Conservation (phyloP, 2,329 filamentous ascomycete species). For the Fusarium marasasianum region DNA sequence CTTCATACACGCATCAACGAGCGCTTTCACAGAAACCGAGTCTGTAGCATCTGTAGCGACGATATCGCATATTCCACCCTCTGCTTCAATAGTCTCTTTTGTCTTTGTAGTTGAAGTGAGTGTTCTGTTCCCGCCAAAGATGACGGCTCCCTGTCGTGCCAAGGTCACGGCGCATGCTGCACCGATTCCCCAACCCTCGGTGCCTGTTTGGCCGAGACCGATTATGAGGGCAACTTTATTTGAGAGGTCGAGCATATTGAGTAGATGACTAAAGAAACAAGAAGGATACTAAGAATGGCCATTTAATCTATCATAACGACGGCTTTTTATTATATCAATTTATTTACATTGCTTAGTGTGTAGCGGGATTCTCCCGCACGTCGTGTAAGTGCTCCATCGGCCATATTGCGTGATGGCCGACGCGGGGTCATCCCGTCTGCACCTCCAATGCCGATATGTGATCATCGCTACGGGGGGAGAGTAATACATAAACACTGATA, state of each 20-base stretch:
- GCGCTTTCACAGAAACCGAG: slow-evolving; percentile 58
- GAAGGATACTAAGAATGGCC: rapidly evolving
- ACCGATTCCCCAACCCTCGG: slow-evolving; percentile 61
- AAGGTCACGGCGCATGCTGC: slow-evolving; percentile 59
- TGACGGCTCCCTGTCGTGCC: slow-evolving; percentile 57
- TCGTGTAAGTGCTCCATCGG: slow-evolving; percentile 23
- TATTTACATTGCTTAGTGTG: background rate
- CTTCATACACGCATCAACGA: slow-evolving; percentile 61
- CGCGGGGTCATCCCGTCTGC: slow-evolving; percentile 32
- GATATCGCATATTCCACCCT: slow-evolving; percentile 50
- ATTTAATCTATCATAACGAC: rapidly evolving
- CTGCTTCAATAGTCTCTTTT: slow-evolving; percentile 49
- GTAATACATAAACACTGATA: slow-evolving; percentile 39
- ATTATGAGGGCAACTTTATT: slow-evolving; percentile 57
- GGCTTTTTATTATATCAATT: background rate
- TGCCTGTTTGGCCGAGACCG: slow-evolving; percentile 56
- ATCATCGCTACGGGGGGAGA: slow-evolving; percentile 21
- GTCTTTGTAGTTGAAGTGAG: slow-evolving; percentile 52
- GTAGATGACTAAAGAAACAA: background rate
- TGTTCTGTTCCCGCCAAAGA: slow-evolving; percentile 62
- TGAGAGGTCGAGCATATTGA: slow-evolving; percentile 50
- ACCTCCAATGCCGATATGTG: background rate
- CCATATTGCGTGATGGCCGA: slow-evolving; percentile 29
- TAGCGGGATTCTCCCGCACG: background rate
- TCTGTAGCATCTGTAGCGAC: slow-evolving; percentile 62